phyloP scores from a whole-genome alignment of 78 protist genomes.

The Dictyostelium capitatum region DNA sequence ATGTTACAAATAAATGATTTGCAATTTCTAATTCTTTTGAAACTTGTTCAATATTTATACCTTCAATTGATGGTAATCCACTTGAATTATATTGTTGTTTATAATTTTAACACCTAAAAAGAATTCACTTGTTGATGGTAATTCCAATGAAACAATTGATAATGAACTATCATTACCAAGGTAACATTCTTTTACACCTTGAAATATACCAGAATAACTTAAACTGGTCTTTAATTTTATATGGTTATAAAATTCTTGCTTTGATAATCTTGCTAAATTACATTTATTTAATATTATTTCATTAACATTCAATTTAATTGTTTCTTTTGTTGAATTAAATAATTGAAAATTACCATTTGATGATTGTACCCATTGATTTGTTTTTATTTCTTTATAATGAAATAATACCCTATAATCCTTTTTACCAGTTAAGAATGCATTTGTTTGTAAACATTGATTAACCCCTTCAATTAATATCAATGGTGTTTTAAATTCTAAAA shows the following conservation, averaged over 20 bases:
- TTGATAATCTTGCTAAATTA: conserved; percentile 2
- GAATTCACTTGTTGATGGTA: conserved; percentile 41
- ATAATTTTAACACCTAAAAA: conserved; percentile 4
- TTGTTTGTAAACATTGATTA: not conserved
- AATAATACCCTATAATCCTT: not conserved
- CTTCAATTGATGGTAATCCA: conserved; percentile 55
- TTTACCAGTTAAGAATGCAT: not conserved
- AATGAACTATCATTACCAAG: conserved; percentile 21
- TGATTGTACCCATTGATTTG: not conserved
- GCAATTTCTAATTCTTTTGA: conserved; percentile 65
- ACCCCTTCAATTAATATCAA: conserved; percentile 16
- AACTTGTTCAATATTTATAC: conserved; percentile 50
- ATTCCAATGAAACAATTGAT: not conserved
- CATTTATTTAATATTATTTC: not conserved
- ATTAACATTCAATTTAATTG: not conserved
- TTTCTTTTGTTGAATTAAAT: not conserved
- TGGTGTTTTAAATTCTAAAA: conserved; percentile 32
- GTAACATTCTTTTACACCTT: not conserved
- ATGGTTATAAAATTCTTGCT: not conserved
- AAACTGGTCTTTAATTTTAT: not conserved
- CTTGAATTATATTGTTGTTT: not conserved
- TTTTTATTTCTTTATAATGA: not conserved
- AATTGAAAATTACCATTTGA: conserved; percentile 20
- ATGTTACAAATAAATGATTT: conserved; percentile 66
- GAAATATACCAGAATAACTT: not conserved